Evolutionary conservation across 768 basidiomycete genomes (phyloP).

Genomic region (Leccinum longicurvipes): DNA sequence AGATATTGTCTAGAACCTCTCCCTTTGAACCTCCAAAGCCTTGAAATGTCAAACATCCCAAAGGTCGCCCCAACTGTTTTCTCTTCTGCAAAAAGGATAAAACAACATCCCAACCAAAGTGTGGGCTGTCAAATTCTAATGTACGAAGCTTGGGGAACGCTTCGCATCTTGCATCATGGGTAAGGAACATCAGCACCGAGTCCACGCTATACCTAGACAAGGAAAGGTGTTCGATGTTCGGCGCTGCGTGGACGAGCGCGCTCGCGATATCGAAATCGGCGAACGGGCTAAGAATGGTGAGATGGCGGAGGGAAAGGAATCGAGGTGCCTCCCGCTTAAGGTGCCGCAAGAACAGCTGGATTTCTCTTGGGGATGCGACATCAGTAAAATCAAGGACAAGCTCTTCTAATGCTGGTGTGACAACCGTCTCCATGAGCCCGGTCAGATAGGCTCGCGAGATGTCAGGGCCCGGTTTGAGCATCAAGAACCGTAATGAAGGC

Average conservation of each 20-base stretch:
- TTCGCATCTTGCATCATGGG: constrained; percentile 26
- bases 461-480: constrained; percentile 25
- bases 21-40: constrained; percentile 23
- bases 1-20: constrained; percentile 18
- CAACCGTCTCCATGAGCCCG: constrained; percentile 20
- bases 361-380: constrained; percentile 24
- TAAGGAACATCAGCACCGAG: constrained; percentile 23
- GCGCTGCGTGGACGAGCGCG: constrained; percentile 24
- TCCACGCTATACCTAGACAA: constrained; percentile 25
- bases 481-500: constrained; percentile 17
- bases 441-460: constrained; percentile 29
- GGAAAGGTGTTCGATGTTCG: constrained; percentile 23
- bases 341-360: constrained; percentile 27
- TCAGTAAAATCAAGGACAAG: constrained; percentile 25
- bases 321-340: constrained; percentile 26
- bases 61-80: constrained; percentile 17
- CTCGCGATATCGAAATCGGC: constrained; percentile 21
- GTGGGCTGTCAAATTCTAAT: constrained; percentile 22
- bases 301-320: constrained; percentile 24
- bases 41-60: constrained; percentile 15
- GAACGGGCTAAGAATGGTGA: constrained; percentile 24
- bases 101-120: constrained; percentile 29
- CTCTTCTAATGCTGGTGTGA: constrained; percentile 24
- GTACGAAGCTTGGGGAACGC: constrained; percentile 22
- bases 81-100: constrained; percentile 27